Base-by-base conservation (phyloP, 257 asterid species). In the Jasminum sambac region DNA sequence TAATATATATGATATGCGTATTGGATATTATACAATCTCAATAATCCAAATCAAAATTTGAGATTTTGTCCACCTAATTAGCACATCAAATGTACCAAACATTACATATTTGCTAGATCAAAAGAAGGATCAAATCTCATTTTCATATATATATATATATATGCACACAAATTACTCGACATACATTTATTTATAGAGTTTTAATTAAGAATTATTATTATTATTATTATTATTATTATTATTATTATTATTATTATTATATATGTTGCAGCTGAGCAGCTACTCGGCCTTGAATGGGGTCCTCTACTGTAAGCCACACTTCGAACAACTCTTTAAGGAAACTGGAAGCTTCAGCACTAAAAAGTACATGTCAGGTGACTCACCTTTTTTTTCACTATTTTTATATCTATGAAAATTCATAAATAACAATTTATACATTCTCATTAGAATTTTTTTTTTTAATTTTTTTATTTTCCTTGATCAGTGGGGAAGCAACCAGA, bases 271-370 rank as follows among this genome's bases (percentile, higher is more conserved):
- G 95, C 76, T 88, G 81, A 86, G 91, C 77, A 86, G 63, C 24
- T 86, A 80, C 78, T 82, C 84, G 6, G 81, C 83, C 1, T 70
- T 84, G 68, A 87, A 88, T 24, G 93, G 87, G 26, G 76, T 66
- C 52, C 72, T 88, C 37, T 88, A 74, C 78, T 88, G 95, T 82
- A 86, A 77, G 63, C 84, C 89, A 60, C 95, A 84, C 67, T 88
- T 76, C 76, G 95, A 82, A 64, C 95, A 88, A 43, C 84, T 77
- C 16, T 81, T 84, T 67, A 85, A 69, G 80, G 91, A 88, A 67
- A 80, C 77, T 46, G 95, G 88, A 70, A 82, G 75, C 67, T 75
- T 81, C 63, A 73, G 80, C 21, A 37, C 77, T 40, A 80, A 74
- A 77, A 85, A 81, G 64, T 63, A 72, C 24, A 72, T 63, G 64